Evolutionary conservation across 179 eudicot genomes (phyloP).

Genomic region (Heliamphora pulchella): DNA sequence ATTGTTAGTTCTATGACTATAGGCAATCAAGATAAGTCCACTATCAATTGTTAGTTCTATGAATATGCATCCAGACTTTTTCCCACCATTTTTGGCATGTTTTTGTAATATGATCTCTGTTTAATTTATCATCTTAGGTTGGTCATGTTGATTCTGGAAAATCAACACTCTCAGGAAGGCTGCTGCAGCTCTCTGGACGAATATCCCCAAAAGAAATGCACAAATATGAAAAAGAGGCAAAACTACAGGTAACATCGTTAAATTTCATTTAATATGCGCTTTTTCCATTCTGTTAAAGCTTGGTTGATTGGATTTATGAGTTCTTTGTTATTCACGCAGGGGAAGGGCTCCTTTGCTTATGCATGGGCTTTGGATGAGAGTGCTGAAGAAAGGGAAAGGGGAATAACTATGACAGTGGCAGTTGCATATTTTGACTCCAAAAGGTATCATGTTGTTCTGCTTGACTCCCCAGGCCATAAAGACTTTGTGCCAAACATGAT

Average conservation of each 20-base stretch:
- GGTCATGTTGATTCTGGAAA: constrained; percentile 99
- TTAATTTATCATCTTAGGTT: constrained; percentile 45
- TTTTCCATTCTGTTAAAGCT: constrained; percentile 1
- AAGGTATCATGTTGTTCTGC: constrained; percentile 74
- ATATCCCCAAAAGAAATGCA: constrained; percentile 88
- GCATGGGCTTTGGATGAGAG: constrained; percentile 99
- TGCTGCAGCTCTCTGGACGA: constrained; percentile 75
- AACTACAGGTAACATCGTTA: constrained; percentile 45
- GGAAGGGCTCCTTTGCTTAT: constrained; percentile 96
- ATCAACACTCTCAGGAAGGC: constrained; percentile 93
- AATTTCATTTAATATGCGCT: background rate
- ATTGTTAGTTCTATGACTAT: background rate
- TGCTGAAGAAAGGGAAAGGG: constrained; percentile 94
- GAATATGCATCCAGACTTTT: background rate
- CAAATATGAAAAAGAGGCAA: constrained; percentile 88
- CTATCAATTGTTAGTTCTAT: background rate
- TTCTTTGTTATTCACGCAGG: constrained; percentile 39
- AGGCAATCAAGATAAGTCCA: constrained; percentile 27
- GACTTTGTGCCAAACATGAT: constrained; percentile 99
- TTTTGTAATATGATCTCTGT: background rate
- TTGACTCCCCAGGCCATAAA: constrained; percentile 95
- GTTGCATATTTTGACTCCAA: constrained; percentile 93
- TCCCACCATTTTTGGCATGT: background rate
- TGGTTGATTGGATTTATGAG: constrained; percentile 13
- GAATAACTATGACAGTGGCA: constrained; percentile 97